Percentiles rank a stretch among this genome's conserved stretches.
Evolutionary conservation across 2,329 filamentous ascomycete species (phyloP).

Genomic region (Aspergillus novofumigatus): DNA sequence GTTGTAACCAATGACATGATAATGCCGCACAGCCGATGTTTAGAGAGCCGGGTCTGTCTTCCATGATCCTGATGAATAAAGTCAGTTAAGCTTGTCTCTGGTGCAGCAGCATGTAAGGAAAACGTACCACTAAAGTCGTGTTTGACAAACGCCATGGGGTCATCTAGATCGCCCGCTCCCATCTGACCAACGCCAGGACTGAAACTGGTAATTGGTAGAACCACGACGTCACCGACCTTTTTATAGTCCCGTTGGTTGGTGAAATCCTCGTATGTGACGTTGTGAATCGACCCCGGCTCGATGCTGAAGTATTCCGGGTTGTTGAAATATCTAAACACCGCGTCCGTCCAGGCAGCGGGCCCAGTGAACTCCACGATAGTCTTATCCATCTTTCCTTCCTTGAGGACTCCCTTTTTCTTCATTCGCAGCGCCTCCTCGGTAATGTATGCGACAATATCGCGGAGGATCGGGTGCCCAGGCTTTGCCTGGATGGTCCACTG

Average conservation of each 20-base stretch:
- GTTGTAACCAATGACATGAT: neutral
- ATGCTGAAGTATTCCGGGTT: slow-evolving; percentile 84
- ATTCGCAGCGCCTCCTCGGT: slow-evolving; percentile 74
- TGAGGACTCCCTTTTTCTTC: slow-evolving; percentile 64
- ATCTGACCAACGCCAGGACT: slow-evolving; percentile 92
- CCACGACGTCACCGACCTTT: slow-evolving; percentile 87
- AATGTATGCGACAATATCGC: slow-evolving; percentile 81
- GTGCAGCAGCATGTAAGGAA: neutral
- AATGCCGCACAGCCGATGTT: neutral
- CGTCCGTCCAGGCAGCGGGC: slow-evolving; percentile 90
- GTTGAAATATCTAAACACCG: slow-evolving; percentile 90
- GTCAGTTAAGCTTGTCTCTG: neutral
- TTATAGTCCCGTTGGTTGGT: slow-evolving; percentile 78
- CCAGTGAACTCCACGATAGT: slow-evolving; percentile 91
- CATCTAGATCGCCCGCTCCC: slow-evolving; percentile 80
- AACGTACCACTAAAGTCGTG: slow-evolving; percentile 84
- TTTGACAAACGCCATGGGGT: slow-evolving; percentile 96
- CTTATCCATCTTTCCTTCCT: slow-evolving; percentile 59
- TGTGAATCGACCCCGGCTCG: slow-evolving; percentile 57
- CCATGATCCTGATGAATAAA: slow-evolving; percentile 29
- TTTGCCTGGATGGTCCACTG: slow-evolving; percentile 99
- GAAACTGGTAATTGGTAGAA: slow-evolving; percentile 95
- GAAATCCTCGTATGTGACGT: slow-evolving; percentile 83
- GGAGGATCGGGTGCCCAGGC: slow-evolving; percentile 84
- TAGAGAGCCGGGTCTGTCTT: slow-evolving; percentile 34